Evolutionary conservation across 768 basidiomycete genomes (phyloP), one percentile per base, ranked within the genome.

Genomic region (Chlorophyllum brunneum): DNA sequence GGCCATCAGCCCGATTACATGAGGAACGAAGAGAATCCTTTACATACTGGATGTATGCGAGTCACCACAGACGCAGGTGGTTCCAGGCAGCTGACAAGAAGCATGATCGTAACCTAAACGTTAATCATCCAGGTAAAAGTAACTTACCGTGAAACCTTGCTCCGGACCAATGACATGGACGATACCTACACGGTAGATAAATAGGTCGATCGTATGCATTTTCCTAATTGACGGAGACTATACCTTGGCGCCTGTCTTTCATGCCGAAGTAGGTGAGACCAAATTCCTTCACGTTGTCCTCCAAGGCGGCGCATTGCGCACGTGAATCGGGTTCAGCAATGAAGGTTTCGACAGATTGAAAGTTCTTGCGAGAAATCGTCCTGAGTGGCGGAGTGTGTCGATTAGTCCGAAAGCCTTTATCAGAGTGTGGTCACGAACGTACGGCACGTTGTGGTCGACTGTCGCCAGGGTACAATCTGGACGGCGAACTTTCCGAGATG

Each of bases 81-180:
- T 86, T 11, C 86, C 86, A 5, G 86, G 86, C 27, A 88, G 75
- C 85, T 86, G 58, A 38, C 34, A 18, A n/a, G 44, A 15, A 50
- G 23, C 33, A 47, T 39, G 29, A 41, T 20, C 29, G 36, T 20
- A 24, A 41, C 36, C 24, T 23, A 15, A 33, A 50, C 46, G 16
- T 11, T 48, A 38, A 26, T 22, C n/a, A n/a, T n/a, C n/a, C 26
- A 31, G 8, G 7, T 30, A 23, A 39, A 23, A 4, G 51, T 44
- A 22, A 61, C 77, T 48, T 63, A 83, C 84, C 40, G 92, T 94
- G 65, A 95, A 95, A 33, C 92, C 92, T 73, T 95, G 92, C 65
- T 95, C 92, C 44, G 92, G 92, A 39, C 92, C 92, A 63, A 95
- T 95, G 57, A 95, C 77, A 68, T 95, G 90, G 5, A 91, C 87